Conservation (phyloP, 305 asterid species). For the Fraxinus dipetala region DNA sequence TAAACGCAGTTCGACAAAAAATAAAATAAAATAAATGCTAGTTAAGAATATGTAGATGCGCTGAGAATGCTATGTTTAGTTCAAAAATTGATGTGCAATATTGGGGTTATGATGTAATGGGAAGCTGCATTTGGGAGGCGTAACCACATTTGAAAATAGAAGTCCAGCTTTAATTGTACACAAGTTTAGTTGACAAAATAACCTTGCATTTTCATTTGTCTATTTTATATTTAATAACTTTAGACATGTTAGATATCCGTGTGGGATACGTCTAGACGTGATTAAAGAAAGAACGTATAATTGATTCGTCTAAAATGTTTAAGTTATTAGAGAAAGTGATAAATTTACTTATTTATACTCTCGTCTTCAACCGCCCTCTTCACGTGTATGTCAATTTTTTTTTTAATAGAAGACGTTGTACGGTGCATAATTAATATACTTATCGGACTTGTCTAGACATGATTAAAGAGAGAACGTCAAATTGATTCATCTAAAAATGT, state of each 20-base stretch:
- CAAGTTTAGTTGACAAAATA: not conserved
- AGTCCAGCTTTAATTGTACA: not conserved
- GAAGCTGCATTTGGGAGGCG: not conserved
- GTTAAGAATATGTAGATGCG: not conserved
- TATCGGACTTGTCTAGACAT: not conserved
- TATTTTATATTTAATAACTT: too few species aligned
- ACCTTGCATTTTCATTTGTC: not conserved
- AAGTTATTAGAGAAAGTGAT: too few species aligned
- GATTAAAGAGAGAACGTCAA: not conserved
- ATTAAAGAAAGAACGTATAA: too few species aligned
- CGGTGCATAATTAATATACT: not conserved
- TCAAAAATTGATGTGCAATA: not conserved
- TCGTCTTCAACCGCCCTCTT: not conserved
- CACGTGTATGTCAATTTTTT: not conserved
- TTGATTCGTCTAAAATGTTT: too few species aligned
- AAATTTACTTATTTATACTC: too few species aligned
- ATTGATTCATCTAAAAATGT: too few species aligned
- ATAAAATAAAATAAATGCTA: too few species aligned
- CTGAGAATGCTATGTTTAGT: not conserved
- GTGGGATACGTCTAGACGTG: not conserved
- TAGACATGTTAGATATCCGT: not conserved
- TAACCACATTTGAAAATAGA: not conserved
- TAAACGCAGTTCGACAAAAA: too few species aligned
- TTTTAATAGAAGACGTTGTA: not conserved
- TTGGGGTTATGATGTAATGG: not conserved